phyloP scores from a whole-genome alignment of 305 asterid species.

The Solanum chacoense region DNA sequence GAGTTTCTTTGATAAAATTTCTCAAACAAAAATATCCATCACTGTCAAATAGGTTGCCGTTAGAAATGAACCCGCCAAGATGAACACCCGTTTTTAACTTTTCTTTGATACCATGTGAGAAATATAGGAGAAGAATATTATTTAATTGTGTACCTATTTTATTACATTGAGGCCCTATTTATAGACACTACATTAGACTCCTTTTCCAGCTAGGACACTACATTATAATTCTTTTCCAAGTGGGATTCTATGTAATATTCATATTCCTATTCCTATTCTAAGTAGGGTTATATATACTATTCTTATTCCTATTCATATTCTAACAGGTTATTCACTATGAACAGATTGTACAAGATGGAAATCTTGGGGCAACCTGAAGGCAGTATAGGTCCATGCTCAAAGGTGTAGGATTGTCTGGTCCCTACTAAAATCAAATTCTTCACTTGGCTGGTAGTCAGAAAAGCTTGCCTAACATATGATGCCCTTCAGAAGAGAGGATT shows the following conservation, averaged over 20 bases:
- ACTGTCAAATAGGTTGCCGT: background rate
- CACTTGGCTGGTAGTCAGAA: background rate
- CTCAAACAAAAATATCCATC: background rate
- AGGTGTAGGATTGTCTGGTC: background rate
- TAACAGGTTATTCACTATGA: background rate
- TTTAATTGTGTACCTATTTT: background rate
- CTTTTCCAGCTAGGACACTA: background rate
- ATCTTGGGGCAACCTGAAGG: background rate
- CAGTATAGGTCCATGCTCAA: background rate
- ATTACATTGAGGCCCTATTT: background rate
- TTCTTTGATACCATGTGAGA: background rate
- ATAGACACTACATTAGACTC: background rate
- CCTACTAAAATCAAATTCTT: background rate
- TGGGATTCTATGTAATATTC: background rate
- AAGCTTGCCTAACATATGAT: background rate
- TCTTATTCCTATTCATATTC: background rate
- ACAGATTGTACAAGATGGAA: background rate
- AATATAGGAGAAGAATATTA: background rate
- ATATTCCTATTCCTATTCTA: background rate
- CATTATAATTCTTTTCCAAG: background rate
- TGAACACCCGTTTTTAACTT: background rate
- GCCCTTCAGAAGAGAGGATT: background rate
- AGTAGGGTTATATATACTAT: background rate
- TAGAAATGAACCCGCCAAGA: background rate
- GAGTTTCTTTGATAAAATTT: background rate